Base-by-base conservation (phyloP, 495 filamentous ascomycete genomes). In the Penicillium ucsense region DNA sequence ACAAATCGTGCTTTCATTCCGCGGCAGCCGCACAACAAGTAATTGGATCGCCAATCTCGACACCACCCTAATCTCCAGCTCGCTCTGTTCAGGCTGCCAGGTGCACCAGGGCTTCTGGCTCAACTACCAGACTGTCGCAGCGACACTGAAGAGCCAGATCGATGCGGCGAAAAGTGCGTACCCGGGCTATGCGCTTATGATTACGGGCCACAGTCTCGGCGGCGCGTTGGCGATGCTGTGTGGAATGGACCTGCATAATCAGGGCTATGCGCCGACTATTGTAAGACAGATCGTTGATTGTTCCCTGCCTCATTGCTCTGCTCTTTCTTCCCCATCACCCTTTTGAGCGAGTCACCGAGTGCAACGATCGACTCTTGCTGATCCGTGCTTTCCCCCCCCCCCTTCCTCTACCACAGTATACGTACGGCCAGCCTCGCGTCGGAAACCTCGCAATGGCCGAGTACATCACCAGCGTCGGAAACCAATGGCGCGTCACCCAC, bases 151-250 rank as follows among this genome's bases (percentile, higher is more conserved):
- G 2, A 53, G 72, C 0, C 57, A 75, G 41, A 46, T 63, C 3
- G 47, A 47, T 3, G 53, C 70, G n/a, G 62, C 64, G 11, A 32
- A 45, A 3, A 36, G 29, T 7, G 43, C 29, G 5, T 52, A 83
- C 57, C 76, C 82, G 0, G 50, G 35, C 28, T 83, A 77, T 60
- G 58, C 59, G 28, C 49, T 86, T 51, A 59, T 75, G 12, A 57
- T 76, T 8, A 81, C 79, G 0, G 83, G 83, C 4, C 82, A 86
- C 64, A 80, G 75, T 34, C 71, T 84, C 4, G 84, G 83, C 38
- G 83, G 64, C 33, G 81, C 81, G 5, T 64, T 85, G 36, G 79
- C 75, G 11, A 73, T 70, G 2, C 46, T 88, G 5, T 81, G 70
- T 0, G 79, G 79, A 0, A 77, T 69, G 9, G 66, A 73, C 46